A percentile compares a stretch with the other conserved stretches of the same genome.
phyloP scores from a whole-genome alignment of 2,329 filamentous ascomycete species.

The Chrysosporium queenslandicum region DNA sequence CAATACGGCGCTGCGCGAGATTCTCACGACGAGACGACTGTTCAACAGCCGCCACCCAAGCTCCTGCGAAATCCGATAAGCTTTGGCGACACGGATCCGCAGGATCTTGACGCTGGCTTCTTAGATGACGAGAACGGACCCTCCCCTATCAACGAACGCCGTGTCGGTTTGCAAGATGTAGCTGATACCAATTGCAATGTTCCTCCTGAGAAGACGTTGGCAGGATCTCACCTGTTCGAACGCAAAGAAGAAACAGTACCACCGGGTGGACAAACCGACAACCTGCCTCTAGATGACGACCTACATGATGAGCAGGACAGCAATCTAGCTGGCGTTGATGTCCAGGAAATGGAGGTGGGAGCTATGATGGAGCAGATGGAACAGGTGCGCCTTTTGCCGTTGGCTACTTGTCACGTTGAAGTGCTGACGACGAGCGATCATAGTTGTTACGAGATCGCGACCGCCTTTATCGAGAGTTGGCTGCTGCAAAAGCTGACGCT shows the following conservation, averaged over 20 bases:
- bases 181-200: background rate
- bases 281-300: background rate
- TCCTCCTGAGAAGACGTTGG: background rate
- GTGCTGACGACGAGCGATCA: background rate
- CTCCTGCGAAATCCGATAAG: conserved; percentile 26
- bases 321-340: background rate
- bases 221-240: background rate
- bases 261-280: background rate
- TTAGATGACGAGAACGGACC: conserved; percentile 27
- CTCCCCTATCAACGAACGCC: conserved; percentile 2
- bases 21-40: background rate
- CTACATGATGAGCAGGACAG: too few species aligned
- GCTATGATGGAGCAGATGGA: conserved; percentile 16
- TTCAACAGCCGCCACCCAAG: conserved; percentile 14
- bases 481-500: conserved; percentile 33
- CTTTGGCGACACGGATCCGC: conserved; percentile 36
- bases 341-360: conserved; percentile 10
- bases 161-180: background rate
- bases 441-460: conserved; percentile 35
- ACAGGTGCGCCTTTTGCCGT: conserved; percentile 9
- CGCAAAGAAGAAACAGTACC: background rate
- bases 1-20: background rate
- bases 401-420: background rate
- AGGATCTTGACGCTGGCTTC: conserved; percentile 36
- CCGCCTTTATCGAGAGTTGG: conserved; percentile 31